Evolutionary conservation across 257 asterid genomes (phyloP), one percentile per base, ranked within the genome.

Genomic region (Solanum piurae): DNA sequence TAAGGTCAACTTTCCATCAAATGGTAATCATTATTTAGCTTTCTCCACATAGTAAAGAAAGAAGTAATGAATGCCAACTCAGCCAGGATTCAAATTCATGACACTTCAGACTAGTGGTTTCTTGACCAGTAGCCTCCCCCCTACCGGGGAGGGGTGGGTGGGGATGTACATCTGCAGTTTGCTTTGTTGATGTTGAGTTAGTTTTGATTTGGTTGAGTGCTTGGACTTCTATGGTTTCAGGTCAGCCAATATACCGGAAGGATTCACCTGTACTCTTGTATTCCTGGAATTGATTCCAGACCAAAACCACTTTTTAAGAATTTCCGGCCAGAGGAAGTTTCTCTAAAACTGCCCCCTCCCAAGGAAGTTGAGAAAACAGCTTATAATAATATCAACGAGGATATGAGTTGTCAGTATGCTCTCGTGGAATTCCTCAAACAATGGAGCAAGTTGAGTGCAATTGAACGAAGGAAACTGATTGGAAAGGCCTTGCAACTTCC

Each of bases 191-290:
- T 46, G 37, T 46, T 46, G 42, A 80, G 85, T 80, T 79, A 44
- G 66, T 79, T 49, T 80, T 80, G 84, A 42, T 83, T 82, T 75
- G 29, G 36, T 31, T 73, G n/a, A 46, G 84, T 34, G 71, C 69
- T 46, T 74, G 55, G 84, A 58, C 33, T 87, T 31, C 75, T 58
- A 52, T 34, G 64, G 42, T 52, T 92, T 83, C 92, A 97, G 99
- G 96, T 97, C 87, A 97, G 99, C 93, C 93, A 89, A 86, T 93
- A 97, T 86, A 97, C 99, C n/a, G 98, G 98, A 90, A 92, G 99
- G 93, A 90, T 97, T 89, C 98, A 97, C 91, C 86, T 97, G 90
- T 97, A 95, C 92, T 90, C 95, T 44, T 95, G 99, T 91, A 88
- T 90, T 87, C 92, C 93, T 38, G 98, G 92, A 91, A 83, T 90